Evolutionary conservation across 2,329 filamentous ascomycete species (phyloP), one percentile per base, ranked within the genome.

Genomic region (Monilinia fructicola): DNA sequence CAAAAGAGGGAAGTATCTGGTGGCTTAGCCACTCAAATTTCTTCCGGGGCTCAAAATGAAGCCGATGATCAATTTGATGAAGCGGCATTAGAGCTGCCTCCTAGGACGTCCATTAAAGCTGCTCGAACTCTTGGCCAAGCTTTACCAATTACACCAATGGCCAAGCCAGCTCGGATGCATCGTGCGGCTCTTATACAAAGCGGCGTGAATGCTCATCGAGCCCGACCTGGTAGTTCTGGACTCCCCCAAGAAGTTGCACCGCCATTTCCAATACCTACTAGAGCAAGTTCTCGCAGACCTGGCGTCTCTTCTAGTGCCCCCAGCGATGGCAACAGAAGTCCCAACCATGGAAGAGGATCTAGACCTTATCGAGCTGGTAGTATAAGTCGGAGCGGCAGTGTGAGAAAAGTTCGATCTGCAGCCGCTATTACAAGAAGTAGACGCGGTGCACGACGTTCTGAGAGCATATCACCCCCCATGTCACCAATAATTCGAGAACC

Each of bases 181-280:
- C 90, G 89, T 74, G 85, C 90, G 54, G 90, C 91, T 23, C 85
- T 95, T 82, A 93, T 94, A 63, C 90, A 92, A 69, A 94, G 84
- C 74, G 90, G 91, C 23, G 89, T 92, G 63, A 86, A 85, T 35
- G 87, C 87, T 14, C 91, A 94, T 71, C 83, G 84, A 67, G 80
- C 82, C 56, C 84, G 86, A 46, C 82, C 88, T 12, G 81, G 85
- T 68, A 92, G 87, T 74, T 88, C 89, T 58, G 92, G 84, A 76
- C 78, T 87, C 64, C 83, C 81, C 60, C 92, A 87, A 68, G 68
- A 80, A 65, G 79, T 81, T 31, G 74, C 86, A 63, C 93, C 95
- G 38, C 95, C 95, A 0, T 97, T 96, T 80, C 93, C 95, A 0
- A 96, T 99, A 9, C 95, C 95, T 0, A 89, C 89, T 3, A 84